Percentiles rank a stretch among this genome's conserved stretches.
These are phyloP conservation scores for Pseudoscleropodium purum DNA, from an alignment of 225 moss, liverwort and hornwort genomes.

Conservation along the genomic window DNA sequence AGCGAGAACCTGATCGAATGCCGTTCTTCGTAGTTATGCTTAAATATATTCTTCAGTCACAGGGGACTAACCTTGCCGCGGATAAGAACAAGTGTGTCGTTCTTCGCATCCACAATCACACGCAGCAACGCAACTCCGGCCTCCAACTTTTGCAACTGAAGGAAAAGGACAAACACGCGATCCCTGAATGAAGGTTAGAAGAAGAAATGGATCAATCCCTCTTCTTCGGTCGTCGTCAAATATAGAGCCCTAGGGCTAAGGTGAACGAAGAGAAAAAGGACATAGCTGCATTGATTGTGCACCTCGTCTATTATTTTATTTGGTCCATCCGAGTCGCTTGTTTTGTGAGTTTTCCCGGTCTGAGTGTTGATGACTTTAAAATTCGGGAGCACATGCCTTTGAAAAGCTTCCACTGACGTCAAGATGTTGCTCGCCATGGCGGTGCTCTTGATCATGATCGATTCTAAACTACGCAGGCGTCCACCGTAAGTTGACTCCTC, in stretches of 20 bases:
- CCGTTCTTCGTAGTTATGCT: not conserved
- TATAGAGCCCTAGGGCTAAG: not conserved
- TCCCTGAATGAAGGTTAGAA: not conserved
- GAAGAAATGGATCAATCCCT: not conserved
- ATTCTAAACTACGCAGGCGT: conserved; percentile 46
- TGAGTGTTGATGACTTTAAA: conserved; percentile 48
- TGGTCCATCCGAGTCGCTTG: conserved; percentile 8
- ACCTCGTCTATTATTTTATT: conserved; percentile 62
- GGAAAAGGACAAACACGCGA: not conserved
- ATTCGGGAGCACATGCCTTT: conserved; percentile 78
- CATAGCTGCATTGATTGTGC: not conserved
- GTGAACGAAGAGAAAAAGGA: not conserved
- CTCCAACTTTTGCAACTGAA: conserved; percentile 68
- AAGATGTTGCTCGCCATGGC: conserved; percentile 36
- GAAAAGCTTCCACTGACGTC: conserved; percentile 55
- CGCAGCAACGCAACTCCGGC: conserved; percentile 53
- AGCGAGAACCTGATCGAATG: not conserved
- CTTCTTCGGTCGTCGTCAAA: not conserved
- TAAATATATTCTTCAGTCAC: not conserved
- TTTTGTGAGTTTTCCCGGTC: conserved; percentile 4
- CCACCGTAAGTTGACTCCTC: conserved; percentile 37
- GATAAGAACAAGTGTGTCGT: conserved; percentile 88
- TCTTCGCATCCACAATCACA: conserved; percentile 90
- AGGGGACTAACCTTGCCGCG: conserved; percentile 66
- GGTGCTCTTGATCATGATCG: conserved; percentile 47